These are phyloP conservation scores for Chaetomiaceae sp. DNA, from an alignment of 2,329 filamentous ascomycete genomes.

Conservation along the genomic window DNA sequence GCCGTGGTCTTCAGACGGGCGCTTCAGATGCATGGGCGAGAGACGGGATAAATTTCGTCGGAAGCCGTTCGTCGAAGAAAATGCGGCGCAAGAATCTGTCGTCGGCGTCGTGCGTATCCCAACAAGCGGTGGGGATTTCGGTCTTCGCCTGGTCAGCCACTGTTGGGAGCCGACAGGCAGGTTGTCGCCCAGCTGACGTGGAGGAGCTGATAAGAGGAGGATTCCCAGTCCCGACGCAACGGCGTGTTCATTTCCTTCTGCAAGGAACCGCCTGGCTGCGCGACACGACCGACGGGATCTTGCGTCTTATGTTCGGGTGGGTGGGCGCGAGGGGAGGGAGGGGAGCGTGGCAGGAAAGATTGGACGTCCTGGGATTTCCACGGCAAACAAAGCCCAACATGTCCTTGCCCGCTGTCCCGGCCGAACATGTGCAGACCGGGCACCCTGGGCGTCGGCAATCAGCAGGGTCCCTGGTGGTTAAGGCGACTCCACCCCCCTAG, in stretches of 20 bases:
- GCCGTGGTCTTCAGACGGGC: conserved; percentile 11
- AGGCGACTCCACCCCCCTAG: conserved; percentile 17
- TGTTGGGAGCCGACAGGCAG: conserved; percentile 18
- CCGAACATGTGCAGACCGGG: conserved; percentile 16
- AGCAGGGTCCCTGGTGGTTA: conserved; percentile 15
- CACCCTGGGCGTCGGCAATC: conserved; percentile 21
- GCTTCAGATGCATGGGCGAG: conserved; percentile 10
- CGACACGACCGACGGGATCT: conserved; percentile 12
- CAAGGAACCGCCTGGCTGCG: conserved; percentile 17
- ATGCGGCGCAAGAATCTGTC: conserved; percentile 5
- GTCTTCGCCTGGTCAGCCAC: conserved; percentile 13
- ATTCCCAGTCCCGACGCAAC: conserved; percentile 10
- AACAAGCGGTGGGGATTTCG: conserved; percentile 14
- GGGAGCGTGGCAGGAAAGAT: conserved; percentile 9
- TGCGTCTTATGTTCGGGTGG: conserved; percentile 13
- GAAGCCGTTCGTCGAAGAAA: not conserved
- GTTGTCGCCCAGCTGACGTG: too few species aligned
- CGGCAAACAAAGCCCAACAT: conserved; percentile 14
- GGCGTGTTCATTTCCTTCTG: conserved; percentile 16
- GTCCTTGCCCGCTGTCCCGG: conserved; percentile 1
- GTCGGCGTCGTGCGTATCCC: conserved; percentile 4
- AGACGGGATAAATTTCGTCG: too few species aligned
- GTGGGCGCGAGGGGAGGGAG: too few species aligned
- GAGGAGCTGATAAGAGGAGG: conserved; percentile 9
- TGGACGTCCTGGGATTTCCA: conserved; percentile 4